These are phyloP conservation scores for Fusarium equiseti DNA, from an alignment of 2,329 filamentous ascomycete genomes.

Conservation along the genomic window DNA sequence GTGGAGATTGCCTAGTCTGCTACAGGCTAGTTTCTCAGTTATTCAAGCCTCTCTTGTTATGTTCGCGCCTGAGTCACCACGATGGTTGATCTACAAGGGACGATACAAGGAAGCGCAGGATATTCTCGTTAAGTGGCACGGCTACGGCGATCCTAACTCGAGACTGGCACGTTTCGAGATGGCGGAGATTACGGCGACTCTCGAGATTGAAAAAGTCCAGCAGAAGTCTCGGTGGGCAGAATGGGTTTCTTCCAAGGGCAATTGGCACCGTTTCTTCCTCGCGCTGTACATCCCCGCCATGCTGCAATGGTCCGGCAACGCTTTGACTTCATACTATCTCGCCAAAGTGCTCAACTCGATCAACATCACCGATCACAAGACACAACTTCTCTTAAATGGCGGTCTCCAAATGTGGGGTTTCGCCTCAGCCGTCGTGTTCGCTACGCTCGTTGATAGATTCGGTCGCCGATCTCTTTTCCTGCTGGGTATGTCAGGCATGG, in stretches of 20 bases:
- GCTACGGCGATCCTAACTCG: constrained; percentile 31
- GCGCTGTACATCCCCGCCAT: constrained; percentile 48
- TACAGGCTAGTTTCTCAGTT: constrained; percentile 55
- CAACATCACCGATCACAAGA: constrained; percentile 52
- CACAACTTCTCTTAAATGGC: constrained; percentile 51
- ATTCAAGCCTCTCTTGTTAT: constrained; percentile 17
- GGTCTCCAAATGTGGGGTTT: constrained; percentile 53
- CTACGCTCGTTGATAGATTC: constrained; percentile 55
- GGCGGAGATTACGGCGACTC: constrained; percentile 39
- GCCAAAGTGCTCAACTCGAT: constrained; percentile 56
- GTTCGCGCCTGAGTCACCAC: constrained; percentile 39
- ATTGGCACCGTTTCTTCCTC: constrained; percentile 51
- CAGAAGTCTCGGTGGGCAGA: constrained; percentile 39
- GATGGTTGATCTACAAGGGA: constrained; percentile 47
- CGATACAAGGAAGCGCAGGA: constrained; percentile 40
- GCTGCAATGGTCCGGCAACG: constrained; percentile 48
- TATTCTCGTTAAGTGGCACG: constrained; percentile 43
- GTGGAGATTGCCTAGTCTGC: constrained; percentile 63
- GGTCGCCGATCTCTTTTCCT: constrained; percentile 58
- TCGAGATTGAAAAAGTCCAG: constrained; percentile 45
- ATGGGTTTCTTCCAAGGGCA: constrained; percentile 43
- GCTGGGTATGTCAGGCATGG: constrained; percentile 52
- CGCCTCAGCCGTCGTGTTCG: constrained; percentile 49
- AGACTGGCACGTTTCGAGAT: constrained; percentile 38
- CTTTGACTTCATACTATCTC: constrained; percentile 55